Conservation (phyloP, 768 basidiomycete genomes). For the Inosperma sp. region DNA sequence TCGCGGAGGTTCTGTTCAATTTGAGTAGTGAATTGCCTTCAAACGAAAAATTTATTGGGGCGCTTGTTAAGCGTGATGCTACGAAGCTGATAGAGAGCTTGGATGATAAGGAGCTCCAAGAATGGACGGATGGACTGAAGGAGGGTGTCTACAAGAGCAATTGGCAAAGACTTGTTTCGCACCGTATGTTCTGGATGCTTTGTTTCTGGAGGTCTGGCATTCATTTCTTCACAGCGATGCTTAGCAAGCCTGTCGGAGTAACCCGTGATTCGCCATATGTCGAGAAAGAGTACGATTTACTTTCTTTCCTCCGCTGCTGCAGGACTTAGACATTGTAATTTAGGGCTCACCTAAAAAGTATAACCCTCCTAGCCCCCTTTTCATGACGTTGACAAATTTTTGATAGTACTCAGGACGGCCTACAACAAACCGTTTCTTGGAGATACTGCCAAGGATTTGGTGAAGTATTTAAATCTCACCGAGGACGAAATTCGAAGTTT, state of each 20-base stretch:
- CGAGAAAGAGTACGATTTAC: not conserved
- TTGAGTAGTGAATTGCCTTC: no score
- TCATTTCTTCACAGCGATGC: not conserved
- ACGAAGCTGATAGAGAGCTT: not conserved
- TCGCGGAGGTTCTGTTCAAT: no score
- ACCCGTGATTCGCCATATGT: not conserved
- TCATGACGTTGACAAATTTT: not conserved
- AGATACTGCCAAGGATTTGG: not conserved
- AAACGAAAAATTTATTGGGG: not conserved
- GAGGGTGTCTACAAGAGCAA: not conserved
- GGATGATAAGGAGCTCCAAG: not conserved
- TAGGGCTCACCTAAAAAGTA: not conserved
- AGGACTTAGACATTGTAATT: conserved; percentile 1
- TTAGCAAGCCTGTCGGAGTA: not conserved
- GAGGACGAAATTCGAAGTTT: not conserved
- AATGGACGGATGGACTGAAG: conserved; percentile 1
- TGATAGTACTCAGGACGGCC: not conserved
- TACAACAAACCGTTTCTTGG: conserved; percentile 4
- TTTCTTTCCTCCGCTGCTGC: conserved; percentile 2
- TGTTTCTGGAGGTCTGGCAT: not conserved
- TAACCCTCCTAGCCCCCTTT: not conserved
- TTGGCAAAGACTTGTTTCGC: not conserved
- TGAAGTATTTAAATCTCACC: not conserved
- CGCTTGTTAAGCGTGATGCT: not conserved
- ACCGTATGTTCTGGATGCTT: not conserved